phyloP scores from a whole-genome alignment of 768 basidiomycete genomes.

The Mycena polygramma region DNA sequence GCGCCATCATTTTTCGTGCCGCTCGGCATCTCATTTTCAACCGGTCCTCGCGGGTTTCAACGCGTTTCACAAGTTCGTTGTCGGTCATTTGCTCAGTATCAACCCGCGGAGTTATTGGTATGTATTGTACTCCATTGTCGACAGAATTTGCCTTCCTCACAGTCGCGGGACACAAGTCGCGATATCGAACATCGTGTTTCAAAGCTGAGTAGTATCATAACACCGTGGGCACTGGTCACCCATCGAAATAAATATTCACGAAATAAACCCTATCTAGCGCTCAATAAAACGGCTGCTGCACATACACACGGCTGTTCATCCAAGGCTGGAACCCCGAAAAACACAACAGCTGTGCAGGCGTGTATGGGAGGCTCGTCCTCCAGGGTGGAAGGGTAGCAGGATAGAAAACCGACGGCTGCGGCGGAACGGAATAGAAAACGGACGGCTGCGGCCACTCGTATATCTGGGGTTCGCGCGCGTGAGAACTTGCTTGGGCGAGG shows the following conservation, averaged over 20 bases:
- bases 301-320: conserved; percentile 22
- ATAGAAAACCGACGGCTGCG: background rate
- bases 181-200: background rate
- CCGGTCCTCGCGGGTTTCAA: conserved; percentile 4
- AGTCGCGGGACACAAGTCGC: too few species aligned
- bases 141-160: too few species aligned
- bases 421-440: background rate
- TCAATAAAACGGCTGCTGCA: conserved; percentile 6
- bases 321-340: conserved; percentile 14
- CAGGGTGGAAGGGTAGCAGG: background rate
- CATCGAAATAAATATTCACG: background rate
- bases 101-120: background rate
- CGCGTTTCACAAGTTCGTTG: background rate
- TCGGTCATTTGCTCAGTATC: background rate
- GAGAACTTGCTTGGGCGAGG: background rate
- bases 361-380: conserved; percentile 7
- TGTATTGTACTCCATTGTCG: background rate
- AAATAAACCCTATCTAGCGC: too few species aligned
- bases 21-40: conserved; percentile 14
- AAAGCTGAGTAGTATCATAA: too few species aligned
- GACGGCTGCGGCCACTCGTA: too few species aligned
- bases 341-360: conserved; percentile 23
- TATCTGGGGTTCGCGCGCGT: too few species aligned
- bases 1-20: background rate
- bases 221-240: too few species aligned